Conservation (phyloP, 2,329 filamentous ascomycete genomes). For the Hirsutella minnesotensis region DNA sequence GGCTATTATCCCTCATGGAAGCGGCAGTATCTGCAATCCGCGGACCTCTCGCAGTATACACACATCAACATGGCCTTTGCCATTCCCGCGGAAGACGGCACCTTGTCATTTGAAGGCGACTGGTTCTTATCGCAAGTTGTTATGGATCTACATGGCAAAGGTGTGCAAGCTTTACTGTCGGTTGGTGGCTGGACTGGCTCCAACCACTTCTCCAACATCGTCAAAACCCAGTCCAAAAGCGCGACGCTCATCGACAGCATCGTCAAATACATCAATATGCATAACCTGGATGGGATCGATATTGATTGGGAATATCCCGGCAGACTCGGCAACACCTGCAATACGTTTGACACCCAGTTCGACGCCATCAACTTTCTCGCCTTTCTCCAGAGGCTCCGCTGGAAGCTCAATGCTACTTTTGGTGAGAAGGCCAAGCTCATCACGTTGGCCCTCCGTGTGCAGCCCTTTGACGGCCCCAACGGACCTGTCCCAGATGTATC, state of each 20-base stretch:
- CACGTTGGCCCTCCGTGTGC: conserved; percentile 2
- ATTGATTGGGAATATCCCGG: conserved; percentile 1
- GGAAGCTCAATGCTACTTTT: not conserved
- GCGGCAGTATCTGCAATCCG: not conserved
- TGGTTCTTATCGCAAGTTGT: not conserved
- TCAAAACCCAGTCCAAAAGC: not conserved
- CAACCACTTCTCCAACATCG: conserved; percentile 2
- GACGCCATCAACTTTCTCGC: not conserved
- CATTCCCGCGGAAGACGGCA: conserved; percentile 2
- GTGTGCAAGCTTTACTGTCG: conserved; percentile 5
- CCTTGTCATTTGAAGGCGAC: conserved; percentile 2
- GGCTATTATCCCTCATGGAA: conserved; percentile 6
- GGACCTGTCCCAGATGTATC: conserved; percentile 1
- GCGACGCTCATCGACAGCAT: conserved; percentile 1
- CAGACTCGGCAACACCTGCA: conserved; percentile 1
- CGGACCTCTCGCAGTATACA: conserved; percentile 5
- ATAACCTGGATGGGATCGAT: not conserved
- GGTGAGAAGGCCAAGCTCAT: conserved; percentile 1
- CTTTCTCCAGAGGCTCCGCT: not conserved
- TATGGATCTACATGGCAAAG: conserved; percentile 1
- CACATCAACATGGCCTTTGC: conserved; percentile 7
- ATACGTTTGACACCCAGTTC: not conserved
- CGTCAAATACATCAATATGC: not conserved
- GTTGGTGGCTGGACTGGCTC: conserved; percentile 5
- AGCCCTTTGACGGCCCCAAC: conserved; percentile 4